phyloP scores from a whole-genome alignment of 176 grass and related monocot genomes.

The Pontederia paniculata region DNA sequence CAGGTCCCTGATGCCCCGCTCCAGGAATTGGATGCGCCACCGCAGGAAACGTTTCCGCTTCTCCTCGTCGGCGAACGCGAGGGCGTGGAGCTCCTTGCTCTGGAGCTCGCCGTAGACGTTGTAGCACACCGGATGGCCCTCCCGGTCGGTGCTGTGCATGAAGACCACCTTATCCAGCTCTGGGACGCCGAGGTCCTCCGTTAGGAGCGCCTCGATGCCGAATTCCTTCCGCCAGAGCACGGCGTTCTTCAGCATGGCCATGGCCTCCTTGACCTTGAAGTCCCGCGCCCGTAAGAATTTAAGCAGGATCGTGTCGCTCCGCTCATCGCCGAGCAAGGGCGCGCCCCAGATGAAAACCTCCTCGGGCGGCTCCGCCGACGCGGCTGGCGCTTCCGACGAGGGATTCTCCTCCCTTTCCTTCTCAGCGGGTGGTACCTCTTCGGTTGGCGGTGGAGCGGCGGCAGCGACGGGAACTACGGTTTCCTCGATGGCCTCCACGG shows the following conservation, averaged over 20 bases:
- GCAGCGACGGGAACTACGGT: conserved; percentile 28
- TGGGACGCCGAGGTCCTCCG: conserved; percentile 16
- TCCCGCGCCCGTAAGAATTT: conserved; percentile 24
- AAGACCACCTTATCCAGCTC: conserved; percentile 14
- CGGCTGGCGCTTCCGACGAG: background rate
- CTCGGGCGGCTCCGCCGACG: background rate
- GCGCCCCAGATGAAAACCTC: conserved; percentile 16
- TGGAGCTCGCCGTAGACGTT: conserved; percentile 23
- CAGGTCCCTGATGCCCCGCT: conserved; percentile 17
- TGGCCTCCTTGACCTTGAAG: conserved; percentile 17
- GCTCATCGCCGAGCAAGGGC: conserved; percentile 14
- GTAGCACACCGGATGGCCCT: conserved; percentile 26
- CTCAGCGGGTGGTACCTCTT: conserved; percentile 9
- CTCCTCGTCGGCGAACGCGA: conserved; percentile 19
- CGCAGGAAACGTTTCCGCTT: conserved; percentile 12
- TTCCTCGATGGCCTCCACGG: conserved; percentile 50
- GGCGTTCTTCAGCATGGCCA: conserved; percentile 13
- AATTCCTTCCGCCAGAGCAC: conserved; percentile 16
- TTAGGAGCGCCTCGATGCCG: conserved; percentile 16
- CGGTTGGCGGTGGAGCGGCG: conserved; percentile 4
- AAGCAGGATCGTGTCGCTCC: conserved; percentile 10
- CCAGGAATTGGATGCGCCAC: conserved; percentile 19
- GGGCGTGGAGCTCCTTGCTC: conserved; percentile 6
- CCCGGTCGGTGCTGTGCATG: conserved; percentile 11
- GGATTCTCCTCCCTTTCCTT: background rate